These are phyloP conservation scores for Aureobasidium zeae DNA, from an alignment of 2,329 filamentous ascomycete genomes.

Conservation along the genomic window DNA sequence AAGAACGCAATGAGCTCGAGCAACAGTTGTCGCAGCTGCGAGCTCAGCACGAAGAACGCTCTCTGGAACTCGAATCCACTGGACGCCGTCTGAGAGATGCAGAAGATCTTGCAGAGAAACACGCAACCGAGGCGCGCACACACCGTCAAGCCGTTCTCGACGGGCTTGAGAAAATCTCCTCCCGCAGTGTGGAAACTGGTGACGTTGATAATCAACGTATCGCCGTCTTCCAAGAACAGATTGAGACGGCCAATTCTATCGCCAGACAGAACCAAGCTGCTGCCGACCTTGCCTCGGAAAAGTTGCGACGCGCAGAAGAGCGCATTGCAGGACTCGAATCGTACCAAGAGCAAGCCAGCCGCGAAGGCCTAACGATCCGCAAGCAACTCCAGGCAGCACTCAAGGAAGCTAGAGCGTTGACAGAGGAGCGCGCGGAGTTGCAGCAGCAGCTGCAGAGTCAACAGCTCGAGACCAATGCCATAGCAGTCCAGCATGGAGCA, in stretches of 20 bases:
- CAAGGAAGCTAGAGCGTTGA: slow-evolving; percentile 73
- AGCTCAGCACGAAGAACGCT: slow-evolving; percentile 72
- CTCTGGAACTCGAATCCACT: slow-evolving; percentile 64
- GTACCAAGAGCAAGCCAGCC: slow-evolving; percentile 93
- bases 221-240: slow-evolving; percentile 65
- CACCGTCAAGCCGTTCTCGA: slow-evolving; percentile 75
- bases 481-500: slow-evolving; percentile 83
- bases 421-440: slow-evolving; percentile 70
- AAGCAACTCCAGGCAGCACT: slow-evolving; percentile 80
- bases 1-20: slow-evolving; percentile 65
- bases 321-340: slow-evolving; percentile 92
- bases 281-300: slow-evolving; percentile 77
- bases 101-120: slow-evolving; percentile 78
- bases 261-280: slow-evolving; percentile 84
- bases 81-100: slow-evolving; percentile 70
- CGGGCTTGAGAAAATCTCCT: slow-evolving; percentile 66
- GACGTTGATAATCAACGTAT: slow-evolving; percentile 57
- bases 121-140: slow-evolving; percentile 76
- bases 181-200: slow-evolving; percentile 44
- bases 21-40: slow-evolving; percentile 66
- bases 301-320: slow-evolving; percentile 85
- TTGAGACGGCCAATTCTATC: slow-evolving; percentile 66
- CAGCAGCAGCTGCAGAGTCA: slow-evolving; percentile 75
- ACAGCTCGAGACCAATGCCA: slow-evolving; percentile 87
- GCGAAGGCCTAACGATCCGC: slow-evolving; percentile 81